These are phyloP conservation scores for Cicer arietinum DNA, from an alignment of 306 rosid species.

Conservation along the genomic window DNA sequence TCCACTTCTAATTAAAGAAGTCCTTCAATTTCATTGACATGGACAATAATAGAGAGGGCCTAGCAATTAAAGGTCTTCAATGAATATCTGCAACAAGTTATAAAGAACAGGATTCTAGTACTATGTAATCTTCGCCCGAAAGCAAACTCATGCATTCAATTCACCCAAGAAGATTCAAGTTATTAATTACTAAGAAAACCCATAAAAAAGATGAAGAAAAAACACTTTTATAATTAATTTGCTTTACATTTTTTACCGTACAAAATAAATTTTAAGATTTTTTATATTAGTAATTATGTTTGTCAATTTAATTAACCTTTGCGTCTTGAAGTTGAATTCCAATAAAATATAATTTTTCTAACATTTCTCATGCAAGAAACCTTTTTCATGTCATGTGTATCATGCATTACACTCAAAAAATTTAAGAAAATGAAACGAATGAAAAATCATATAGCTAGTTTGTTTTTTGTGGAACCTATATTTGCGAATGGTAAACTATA, in stretches of 20 bases:
- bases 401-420: conserved; percentile 35
- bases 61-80: conserved; percentile 66
- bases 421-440: neutral
- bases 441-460: conserved; percentile 5
- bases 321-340: conserved; percentile 39
- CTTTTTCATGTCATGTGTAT: conserved; percentile 45
- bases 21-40: conserved; percentile 36
- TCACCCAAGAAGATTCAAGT: conserved; percentile 47
- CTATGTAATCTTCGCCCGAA: conserved; percentile 64
- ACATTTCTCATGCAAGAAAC: conserved; percentile 54
- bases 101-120: conserved; percentile 58
- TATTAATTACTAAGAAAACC: neutral
- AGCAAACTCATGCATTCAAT: conserved; percentile 66
- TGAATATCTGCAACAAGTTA: conserved; percentile 67
- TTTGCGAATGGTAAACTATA: conserved; percentile 11
- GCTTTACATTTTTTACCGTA: neutral
- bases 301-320: conserved; percentile 38
- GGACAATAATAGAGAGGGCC: conserved; percentile 70
- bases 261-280: neutral
- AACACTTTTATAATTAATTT: neutral
- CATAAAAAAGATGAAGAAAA: neutral
- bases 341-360: conserved; percentile 36
- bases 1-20: conserved; percentile 22
- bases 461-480: conserved; percentile 6
- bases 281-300: neutral